Percentiles rank a stretch among this genome's conserved stretches.
phyloP scores from a whole-genome alignment of 2,329 filamentous ascomycete species.

The Paramyrothecium sp. region DNA sequence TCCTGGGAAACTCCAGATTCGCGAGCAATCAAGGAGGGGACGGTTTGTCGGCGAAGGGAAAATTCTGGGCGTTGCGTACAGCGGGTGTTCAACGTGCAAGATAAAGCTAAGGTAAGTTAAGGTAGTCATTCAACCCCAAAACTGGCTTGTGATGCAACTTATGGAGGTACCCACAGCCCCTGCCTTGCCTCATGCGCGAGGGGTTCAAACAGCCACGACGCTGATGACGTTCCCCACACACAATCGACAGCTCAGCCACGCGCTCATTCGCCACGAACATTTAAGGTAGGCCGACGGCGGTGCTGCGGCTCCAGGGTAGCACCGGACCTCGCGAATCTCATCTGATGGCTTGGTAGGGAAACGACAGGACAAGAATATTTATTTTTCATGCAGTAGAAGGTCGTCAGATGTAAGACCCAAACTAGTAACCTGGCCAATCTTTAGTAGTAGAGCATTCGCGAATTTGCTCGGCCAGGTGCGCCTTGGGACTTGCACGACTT shows the following conservation, averaged over 20 bases:
- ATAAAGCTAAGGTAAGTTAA: not conserved
- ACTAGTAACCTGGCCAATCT: not conserved
- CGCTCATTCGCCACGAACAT: slow-evolving; percentile 16
- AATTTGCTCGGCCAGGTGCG: not conserved
- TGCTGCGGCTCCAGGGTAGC: not conserved
- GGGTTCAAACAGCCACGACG: slow-evolving; percentile 26
- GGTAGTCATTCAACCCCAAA: not conserved
- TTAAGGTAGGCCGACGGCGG: not conserved
- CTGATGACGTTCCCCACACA: slow-evolving; percentile 38
- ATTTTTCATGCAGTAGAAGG: not conserved
- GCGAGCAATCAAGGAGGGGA: slow-evolving; percentile 1
- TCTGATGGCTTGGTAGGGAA: not conserved
- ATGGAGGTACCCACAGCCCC: not conserved
- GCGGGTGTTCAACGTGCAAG: not conserved
- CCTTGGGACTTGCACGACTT: not conserved
- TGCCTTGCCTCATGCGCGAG: slow-evolving; percentile 13
- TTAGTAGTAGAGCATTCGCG: not conserved
- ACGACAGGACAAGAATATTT: not conserved
- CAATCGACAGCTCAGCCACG: slow-evolving; percentile 15
- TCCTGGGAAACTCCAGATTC: slow-evolving; percentile 1
- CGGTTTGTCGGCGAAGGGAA: not conserved
- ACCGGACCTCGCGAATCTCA: not conserved
- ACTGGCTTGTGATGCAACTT: not conserved
- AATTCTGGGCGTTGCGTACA: not conserved
- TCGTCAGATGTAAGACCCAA: not conserved